Percentiles rank a stretch among this genome's conserved stretches.
phyloP scores from a whole-genome alignment of 1,139 yeast species.

The Cylindricascospora bacillispora region DNA sequence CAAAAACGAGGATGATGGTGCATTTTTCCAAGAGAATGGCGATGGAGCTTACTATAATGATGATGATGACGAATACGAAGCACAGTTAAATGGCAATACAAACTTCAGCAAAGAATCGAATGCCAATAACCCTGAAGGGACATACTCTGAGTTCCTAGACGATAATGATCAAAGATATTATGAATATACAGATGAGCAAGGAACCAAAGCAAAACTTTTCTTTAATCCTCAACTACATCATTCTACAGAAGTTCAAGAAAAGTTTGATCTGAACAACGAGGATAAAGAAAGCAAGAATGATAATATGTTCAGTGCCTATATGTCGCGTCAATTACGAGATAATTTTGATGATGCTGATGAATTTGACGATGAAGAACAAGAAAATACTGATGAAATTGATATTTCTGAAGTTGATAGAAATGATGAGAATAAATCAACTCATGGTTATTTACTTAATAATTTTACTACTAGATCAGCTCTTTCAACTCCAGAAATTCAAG shows the following conservation, averaged over 20 bases:
- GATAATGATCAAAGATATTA: constrained; percentile 22
- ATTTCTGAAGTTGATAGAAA: constrained; percentile 1
- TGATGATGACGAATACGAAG: constrained; percentile 8
- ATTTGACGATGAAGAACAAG: constrained; percentile 13
- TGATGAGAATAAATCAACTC: constrained; percentile 6
- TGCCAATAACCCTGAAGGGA: constrained; percentile 13
- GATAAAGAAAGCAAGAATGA: constrained; percentile 27
- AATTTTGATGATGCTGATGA: constrained; percentile 25
- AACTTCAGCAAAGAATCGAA: constrained; percentile 11
- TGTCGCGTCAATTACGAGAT: constrained; percentile 70
- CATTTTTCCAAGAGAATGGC: constrained; percentile 14
- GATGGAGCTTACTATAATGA: constrained; percentile 16
- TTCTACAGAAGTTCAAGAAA: constrained; percentile 9
- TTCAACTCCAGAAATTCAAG: constrained; percentile 9
- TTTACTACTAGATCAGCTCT: constrained; percentile 8
- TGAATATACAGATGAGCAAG: constrained; percentile 32
- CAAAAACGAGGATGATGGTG: constrained; percentile 5
- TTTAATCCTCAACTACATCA: constrained; percentile 9
- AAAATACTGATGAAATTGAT: constrained; percentile 8
- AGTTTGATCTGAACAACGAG: constrained; percentile 12
- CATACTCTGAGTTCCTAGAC: constrained; percentile 21
- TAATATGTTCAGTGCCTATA: constrained; percentile 61
- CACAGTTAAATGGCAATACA: constrained; percentile 9
- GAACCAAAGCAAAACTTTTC: constrained; percentile 16
- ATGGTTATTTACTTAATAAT: constrained; percentile 7